Percentiles rank a stretch among this genome's conserved stretches.
phyloP scores from a whole-genome alignment of 495 filamentous ascomycete genomes.

The Xylaria longipes region DNA sequence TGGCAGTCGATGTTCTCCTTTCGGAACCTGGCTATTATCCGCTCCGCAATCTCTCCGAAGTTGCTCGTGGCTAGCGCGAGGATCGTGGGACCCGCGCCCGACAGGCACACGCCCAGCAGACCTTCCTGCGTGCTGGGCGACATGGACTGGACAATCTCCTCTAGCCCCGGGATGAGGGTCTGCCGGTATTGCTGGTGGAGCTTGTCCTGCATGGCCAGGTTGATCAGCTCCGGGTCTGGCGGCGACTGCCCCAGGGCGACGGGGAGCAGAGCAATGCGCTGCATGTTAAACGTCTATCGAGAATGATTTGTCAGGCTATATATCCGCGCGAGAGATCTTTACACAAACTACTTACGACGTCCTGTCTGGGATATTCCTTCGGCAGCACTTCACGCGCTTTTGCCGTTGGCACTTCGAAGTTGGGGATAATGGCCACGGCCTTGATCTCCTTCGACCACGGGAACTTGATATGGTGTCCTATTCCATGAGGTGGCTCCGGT shows the following conservation, averaged over 20 bases:
- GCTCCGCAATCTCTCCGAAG: slow-evolving; percentile 81
- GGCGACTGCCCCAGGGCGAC: slow-evolving; percentile 84
- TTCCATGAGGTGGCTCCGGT: slow-evolving; percentile 84
- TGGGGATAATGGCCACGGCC: slow-evolving; percentile 89
- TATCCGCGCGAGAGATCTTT: neutral
- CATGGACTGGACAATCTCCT: slow-evolving; percentile 86
- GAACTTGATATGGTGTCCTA: slow-evolving; percentile 93
- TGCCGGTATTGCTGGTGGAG: slow-evolving; percentile 94
- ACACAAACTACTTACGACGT: slow-evolving; percentile 65
- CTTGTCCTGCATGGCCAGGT: slow-evolving; percentile 96
- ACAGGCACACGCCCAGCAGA: slow-evolving; percentile 88
- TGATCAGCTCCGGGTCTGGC: slow-evolving; percentile 91
- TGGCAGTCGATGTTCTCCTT: slow-evolving; percentile 75
- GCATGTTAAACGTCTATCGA: slow-evolving; percentile 84
- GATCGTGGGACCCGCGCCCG: slow-evolving; percentile 93
- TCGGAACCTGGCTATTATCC: slow-evolving; percentile 72
- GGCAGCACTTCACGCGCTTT: slow-evolving; percentile 86
- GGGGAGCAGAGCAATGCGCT: slow-evolving; percentile 86
- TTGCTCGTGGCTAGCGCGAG: slow-evolving; percentile 87
- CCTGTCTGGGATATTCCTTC: slow-evolving; percentile 71
- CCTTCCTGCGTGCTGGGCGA: slow-evolving; percentile 84
- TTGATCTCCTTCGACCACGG: slow-evolving; percentile 92
- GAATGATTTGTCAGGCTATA: neutral
- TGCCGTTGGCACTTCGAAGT: slow-evolving; percentile 91
- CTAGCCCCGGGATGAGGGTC: slow-evolving; percentile 85